Base-by-base conservation (phyloP, 306 rosid genomes). In the Senna tora region DNA sequence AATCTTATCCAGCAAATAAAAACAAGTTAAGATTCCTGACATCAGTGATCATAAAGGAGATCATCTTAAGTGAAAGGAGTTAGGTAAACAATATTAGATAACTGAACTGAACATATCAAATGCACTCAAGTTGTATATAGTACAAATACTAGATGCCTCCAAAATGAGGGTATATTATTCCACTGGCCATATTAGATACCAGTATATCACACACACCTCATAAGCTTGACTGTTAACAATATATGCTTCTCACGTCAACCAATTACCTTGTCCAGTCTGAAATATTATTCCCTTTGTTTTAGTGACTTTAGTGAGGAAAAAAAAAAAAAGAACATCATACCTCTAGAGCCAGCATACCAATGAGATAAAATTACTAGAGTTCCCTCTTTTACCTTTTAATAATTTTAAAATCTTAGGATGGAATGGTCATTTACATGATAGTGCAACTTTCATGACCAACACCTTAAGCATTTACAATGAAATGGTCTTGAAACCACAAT, bases 251-350 rank as follows among this genome's bases (percentile, higher is more conserved):
- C 8, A 25, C 64, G 53, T 69, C 49, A 60, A 19, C 45, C 16
- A 34, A 55, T 47, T 57, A 13, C 75, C 46, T 42, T 17, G 70
- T 36, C 36, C 21, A 67, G 59, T 59, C 34, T n/a, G n/a, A 67
- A 74, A 52, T 53, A 42, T 28, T 5, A 21, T 45, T 22, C 49
- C 64, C 39, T 20, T 17, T 9, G 65, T 57, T 19, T 49, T 38
- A 25, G 28, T 25, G 22, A 45, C 6, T 62, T 67, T 60, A 62
- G 54, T 42, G 54, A 19, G 28, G 47, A 36, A 7, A 7, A 7
- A 57, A 36, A 7, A 7, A 7, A 7, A 9, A n/a, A 64, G 57
- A 65, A 20, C 28, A 58, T 42, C 16, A 1, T 9, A 43, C 52
- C 42, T 72, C 69, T 49, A 20, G 25, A 30, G 22, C 52, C 19